Percentiles rank a stretch among this genome's conserved stretches.
These are phyloP conservation scores for Diaporthe velutina DNA, from an alignment of 2,329 filamentous ascomycete genomes.

Conservation along the genomic window DNA sequence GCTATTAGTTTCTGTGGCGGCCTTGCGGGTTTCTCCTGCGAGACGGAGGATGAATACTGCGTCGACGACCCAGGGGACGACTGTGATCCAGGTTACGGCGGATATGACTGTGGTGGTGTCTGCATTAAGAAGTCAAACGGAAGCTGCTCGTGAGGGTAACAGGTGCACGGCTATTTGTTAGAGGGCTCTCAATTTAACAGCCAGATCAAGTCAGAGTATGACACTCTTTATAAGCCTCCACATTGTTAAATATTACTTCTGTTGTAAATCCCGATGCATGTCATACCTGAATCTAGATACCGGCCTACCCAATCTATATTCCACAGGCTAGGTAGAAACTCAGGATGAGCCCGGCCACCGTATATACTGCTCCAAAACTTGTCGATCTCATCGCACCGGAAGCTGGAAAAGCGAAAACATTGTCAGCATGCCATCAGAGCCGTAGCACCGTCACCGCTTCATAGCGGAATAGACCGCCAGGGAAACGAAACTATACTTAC, in stretches of 20 bases:
- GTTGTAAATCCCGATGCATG: too few species aligned
- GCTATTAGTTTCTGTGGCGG: constrained; percentile 22
- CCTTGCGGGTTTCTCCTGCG: neutral
- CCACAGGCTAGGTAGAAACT: neutral
- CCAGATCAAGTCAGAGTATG: neutral
- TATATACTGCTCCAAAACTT: neutral
- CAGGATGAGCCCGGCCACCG: neutral
- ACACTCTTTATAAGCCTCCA: too few species aligned
- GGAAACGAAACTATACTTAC: neutral
- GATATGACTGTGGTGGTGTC: constrained; percentile 57
- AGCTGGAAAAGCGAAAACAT: neutral
- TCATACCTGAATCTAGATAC: too few species aligned
- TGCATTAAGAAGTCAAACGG: constrained; percentile 46
- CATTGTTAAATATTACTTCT: neutral
- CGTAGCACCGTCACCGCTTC: neutral
- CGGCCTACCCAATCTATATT: neutral
- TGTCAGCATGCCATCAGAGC: neutral
- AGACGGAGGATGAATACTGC: constrained; percentile 44
- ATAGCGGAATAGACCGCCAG: too few species aligned
- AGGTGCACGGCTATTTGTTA: neutral
- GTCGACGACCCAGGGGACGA: constrained; percentile 57
- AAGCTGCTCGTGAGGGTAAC: neutral
- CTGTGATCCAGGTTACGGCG: constrained; percentile 54
- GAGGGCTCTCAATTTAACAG: neutral
- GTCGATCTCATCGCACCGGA: neutral